Base-by-base conservation (phyloP, 495 filamentous ascomycete species). In the Lasiosphaeria ovina region DNA sequence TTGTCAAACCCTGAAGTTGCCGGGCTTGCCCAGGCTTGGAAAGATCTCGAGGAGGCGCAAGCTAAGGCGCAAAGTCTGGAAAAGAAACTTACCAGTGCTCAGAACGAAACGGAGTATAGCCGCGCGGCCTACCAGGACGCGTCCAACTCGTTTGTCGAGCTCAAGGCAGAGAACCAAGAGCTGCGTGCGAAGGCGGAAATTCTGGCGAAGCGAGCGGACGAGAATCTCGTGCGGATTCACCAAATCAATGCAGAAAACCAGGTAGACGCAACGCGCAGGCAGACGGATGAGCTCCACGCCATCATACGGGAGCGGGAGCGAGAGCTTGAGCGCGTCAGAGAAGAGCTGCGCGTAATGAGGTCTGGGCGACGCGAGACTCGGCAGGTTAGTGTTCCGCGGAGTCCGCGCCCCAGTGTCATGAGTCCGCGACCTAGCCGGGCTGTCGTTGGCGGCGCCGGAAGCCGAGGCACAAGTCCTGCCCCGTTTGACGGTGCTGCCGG, bases 91-190 rank as follows among this genome's bases (percentile, higher is more conserved):
- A 61, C 66, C 4, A 57, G 34, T n/a, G 36, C 61, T 1, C 63
- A 76, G 35, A 71, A 65, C 14, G 82, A 87, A 11, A 64, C 73
- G 31, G 87, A 89, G 12, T 91, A 86, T 68, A 77, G 77, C 38
- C 81, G 86, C 49, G 74, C 79, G 16, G 76, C 82, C 38, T 92
- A 91, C 60, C 86, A 90, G 55, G 75, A 78, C 38, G 85, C 86
- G 0, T 88, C 86, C 12, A 84, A 74, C 14, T 72, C 74, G 0
- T 80, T 79, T 9, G 76, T 72, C 14, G 80, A 85, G 44, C 71
- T 83, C 16, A 69, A 69, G 14, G 73, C 71, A 31, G 84, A 89
- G 70, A 76, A 79, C 42, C 69, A 75, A 10, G 71, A 71, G n/a
- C 75, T 89, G 10, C 68, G 74, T 40, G 66, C 65, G 9, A 73